Evolutionary conservation across 1,139 yeast genomes (phyloP), one percentile per base, ranked within the genome.

Genomic region (Fermentozyma sake): DNA sequence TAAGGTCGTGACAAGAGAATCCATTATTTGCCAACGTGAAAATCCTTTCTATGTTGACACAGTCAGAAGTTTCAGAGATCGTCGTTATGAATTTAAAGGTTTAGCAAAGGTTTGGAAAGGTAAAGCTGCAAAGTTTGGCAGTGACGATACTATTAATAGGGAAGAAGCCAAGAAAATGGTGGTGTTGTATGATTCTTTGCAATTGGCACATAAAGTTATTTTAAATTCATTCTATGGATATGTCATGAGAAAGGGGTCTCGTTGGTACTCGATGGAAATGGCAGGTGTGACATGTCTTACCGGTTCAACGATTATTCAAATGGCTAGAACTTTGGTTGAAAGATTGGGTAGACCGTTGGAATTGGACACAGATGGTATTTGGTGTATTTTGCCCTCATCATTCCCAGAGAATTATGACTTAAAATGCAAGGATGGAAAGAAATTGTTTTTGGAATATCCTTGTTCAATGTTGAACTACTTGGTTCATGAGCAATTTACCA

Each of bases 191-290:
- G 98, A 93, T 49, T 91, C 98, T 1, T 66, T 93, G 39, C 99
- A 93, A 58, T 68, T 93, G 40, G 98, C 98, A 0, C 98, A 93
- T 53, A 93, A 93, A 49, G 97, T 91, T 47, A 93, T 93, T 61
- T 68, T 93, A 46, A 93, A 93, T 50, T 91, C 98, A 0, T 93
- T 93, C 51, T 93, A 93, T 46, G 99, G 99, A 25, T 93, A 93
- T 50, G 98, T 91, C 13, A 93, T 93, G 98, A 75, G 99, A 58
- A 93, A 91, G 49, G 99, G 98, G 18, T 89, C 97, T 0, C 72
- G 99, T 37, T 93, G 99, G 99, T 93, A 89, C 48, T 91, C 98
- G 0, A 89, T 93, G 94, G 98, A 91, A 56, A 93, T 93, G 98
- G 99, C 98, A 0, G 99, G 98, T 37, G 94, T 93, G 11, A 93